These are phyloP conservation scores for Eimeria necatrix DNA, from an alignment of 169 alveolate species.

Conservation along the genomic window DNA sequence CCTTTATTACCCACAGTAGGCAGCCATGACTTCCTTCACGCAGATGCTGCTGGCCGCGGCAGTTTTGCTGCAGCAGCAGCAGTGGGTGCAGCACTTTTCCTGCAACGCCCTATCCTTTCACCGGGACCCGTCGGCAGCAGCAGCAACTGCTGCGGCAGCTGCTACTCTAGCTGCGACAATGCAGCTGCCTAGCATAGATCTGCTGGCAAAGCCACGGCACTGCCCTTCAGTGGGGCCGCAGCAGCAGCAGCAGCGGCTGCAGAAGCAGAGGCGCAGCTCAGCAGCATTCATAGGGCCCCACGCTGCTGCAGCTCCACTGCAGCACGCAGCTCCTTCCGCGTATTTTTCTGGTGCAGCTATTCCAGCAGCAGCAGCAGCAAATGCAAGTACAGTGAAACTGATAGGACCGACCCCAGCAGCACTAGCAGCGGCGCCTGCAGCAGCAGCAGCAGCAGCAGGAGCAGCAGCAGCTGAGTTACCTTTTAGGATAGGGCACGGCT, in stretches of 20 bases:
- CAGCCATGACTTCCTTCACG: neutral
- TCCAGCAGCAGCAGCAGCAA: constrained; percentile 8
- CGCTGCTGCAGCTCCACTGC: neutral
- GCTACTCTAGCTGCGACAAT: neutral
- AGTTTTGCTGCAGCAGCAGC: neutral
- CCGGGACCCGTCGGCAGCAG: neutral
- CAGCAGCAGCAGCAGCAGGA: constrained; percentile 8
- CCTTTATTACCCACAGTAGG: neutral
- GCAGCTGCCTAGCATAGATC: no score
- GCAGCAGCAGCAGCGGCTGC: constrained; percentile 1
- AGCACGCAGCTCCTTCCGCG: neutral
- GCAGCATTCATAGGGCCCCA: constrained; percentile 22
- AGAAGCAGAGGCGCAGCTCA: neutral
- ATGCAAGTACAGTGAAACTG: neutral
- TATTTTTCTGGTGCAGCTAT: neutral
- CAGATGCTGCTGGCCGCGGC: neutral
- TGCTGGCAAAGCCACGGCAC: no score
- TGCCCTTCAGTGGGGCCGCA: constrained; percentile 2
- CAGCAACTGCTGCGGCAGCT: constrained; percentile 23
- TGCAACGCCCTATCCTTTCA: neutral
- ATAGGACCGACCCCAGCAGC: neutral
- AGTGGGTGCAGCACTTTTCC: neutral
- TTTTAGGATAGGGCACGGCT: constrained; percentile 87
- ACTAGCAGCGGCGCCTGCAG: constrained; percentile 14
- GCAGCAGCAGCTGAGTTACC: constrained; percentile 15